Evolutionary conservation across 2,329 filamentous ascomycete species (phyloP), one percentile per base, ranked within the genome.

Genomic region (Grosmannia clavigera): DNA sequence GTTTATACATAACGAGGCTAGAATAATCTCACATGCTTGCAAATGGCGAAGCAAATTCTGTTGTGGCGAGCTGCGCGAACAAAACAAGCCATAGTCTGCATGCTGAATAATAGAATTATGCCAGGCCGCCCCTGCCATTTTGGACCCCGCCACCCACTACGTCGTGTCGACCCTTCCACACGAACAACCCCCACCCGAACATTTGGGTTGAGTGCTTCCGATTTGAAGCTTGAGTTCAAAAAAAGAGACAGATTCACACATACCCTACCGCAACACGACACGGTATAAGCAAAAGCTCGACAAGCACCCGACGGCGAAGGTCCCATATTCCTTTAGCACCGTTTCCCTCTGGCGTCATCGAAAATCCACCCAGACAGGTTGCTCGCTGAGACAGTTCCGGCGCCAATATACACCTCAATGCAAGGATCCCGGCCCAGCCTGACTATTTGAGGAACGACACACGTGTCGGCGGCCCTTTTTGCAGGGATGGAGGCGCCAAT

Each of bases 401-500:
- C 40, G 2, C 40, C 16, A 6, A 19, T 6, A 14, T 43, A 19
- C 43, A n/a, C 43, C 43, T 19, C 43, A 46, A 46, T 46, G 43
- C 43, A 46, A 46, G 19, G 40, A 48, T 12, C 25, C 9, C 55
- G 33, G 19, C 22, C 5, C 19, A 40, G 40, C 11, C 35, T 29
- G 55, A 57, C 40, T 12, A 57, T 48, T n/a, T 57, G 27, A 57
- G 27, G 19, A 31, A 31, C 19, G 40, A 31, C 19, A 3, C 14
- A 14, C 11, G n/a, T 16, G 25, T 12, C 35, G 16, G 22, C 48
- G 25, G 35, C 7, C 12, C 43, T 35, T 38, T n/a, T 43, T 10
- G 33, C 57, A 53, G 33, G 7, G 50, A 58, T 58, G 57, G 57
- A 58, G 35, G 57, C 27, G 19, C 14, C 58, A 27, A 79, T 84